Evolutionary conservation across 2,329 filamentous ascomycete species (phyloP), one percentile per base, ranked within the genome.

Genomic region (Massarina eburnea): DNA sequence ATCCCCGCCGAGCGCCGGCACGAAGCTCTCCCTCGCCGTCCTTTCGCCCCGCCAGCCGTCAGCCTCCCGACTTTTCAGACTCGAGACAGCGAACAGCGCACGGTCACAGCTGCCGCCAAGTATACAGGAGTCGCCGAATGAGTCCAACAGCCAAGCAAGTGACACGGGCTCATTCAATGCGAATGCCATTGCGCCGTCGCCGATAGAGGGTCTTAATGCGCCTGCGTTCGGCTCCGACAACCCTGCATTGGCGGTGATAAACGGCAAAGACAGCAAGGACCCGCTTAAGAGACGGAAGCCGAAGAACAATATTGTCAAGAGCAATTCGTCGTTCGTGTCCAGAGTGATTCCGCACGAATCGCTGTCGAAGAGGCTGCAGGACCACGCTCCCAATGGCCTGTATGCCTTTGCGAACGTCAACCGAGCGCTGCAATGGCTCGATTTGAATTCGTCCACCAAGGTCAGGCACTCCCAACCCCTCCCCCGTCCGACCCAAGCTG

Each of bases 301-400:
- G 2, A 99, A 97, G 79, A 97, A 92, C 72, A 97, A 95, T 70
- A 94, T 99, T 70, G 85, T 92, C 41, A 99, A 99, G 77, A 97
- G 91, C 74, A 97, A 96, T 71, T 99, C 94, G 8, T 96, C 92
- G 1, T 99, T 96, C 66, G 94, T 99, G 22, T 96, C 92, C n/a
- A 79, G 94, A 43, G 92, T 96, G 24, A 96, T 97, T 54, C 85
- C 91, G 14, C 89, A 96, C 62, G 94, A 99, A 60, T 79, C 80
- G 4, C 71, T 95, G 43, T 79, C 81, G 18, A 95, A 94, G 71
- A 85, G 88, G 54, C 71, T 97, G 52, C 81, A 83, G 39, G 94
- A 97, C 24, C 84, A 89, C 51, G 83, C 85, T 10, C 77, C 78
- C 2, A 88, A 94, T 52, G 91, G 91, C 1, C 71, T 94, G 3